Base-by-base conservation (phyloP, 768 basidiomycete genomes). In the Xerocomellus chrysenteron region DNA sequence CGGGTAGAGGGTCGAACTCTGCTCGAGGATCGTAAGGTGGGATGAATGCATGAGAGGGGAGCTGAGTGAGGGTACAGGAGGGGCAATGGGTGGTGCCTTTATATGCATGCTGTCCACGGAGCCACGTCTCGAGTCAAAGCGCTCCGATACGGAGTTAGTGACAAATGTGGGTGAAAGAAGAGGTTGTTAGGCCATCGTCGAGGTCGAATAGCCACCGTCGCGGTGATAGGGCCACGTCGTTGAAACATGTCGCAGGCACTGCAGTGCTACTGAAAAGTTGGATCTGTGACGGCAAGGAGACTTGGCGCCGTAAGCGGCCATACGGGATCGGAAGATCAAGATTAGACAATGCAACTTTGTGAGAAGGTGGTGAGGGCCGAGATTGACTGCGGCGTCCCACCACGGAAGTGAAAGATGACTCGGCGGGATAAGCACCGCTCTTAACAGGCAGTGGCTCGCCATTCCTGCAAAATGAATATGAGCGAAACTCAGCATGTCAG, bases 11-110 rank as follows among this genome's bases (percentile, higher is more conserved):
- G 74, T 61, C n/a, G 84, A 79, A 59, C 79, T 82, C 45, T 79
- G 72, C 55, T 86, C 78, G 58, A 90, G 80, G 60, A 87, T 75
- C 35, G 84, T 80, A 26, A 90, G 81, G 68, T 90, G 88, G 35
- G 85, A 81, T 40, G 68, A 42, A 48, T 55, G 17, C 70, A 72
- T 72, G 60, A 41, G 52, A 52, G 52, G 57, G 51, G 16, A 33
- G 11, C 32, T 50, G 54, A 28, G 43, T 52, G 50, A 45, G 46
- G 51, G 32, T 2, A 58, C 47, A 62, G 56, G 44, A 50, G 42
- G 43, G 40, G 41, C 19, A 32, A 40, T 6, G 50, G n/a, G 5
- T n/a, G 17, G 61, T 50, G 50, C 17, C 50, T 72, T 72, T 72
- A 73, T 73, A 72, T 62, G 47, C 49, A 55, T 72, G 68, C 70